Base-by-base conservation (phyloP, 768 basidiomycete species). In the Tricholomella constricta region DNA sequence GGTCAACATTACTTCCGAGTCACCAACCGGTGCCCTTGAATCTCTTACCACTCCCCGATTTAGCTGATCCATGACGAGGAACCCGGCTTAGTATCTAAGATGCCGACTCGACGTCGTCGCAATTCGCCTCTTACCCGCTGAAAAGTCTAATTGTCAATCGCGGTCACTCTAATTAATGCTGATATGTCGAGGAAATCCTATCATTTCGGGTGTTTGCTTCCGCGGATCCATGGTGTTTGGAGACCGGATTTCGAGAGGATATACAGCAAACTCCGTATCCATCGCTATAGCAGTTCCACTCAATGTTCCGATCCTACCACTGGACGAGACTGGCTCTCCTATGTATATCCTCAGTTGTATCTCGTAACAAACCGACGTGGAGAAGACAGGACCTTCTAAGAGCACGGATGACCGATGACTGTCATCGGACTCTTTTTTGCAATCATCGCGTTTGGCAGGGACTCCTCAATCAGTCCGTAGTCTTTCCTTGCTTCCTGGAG, bases 391-490 rank as follows among this genome's bases (percentile, higher is more conserved):
- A 12, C 23, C 19, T 27, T 10, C 25, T 2, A 22, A 22, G 15
- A 6, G 4, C 15, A n/a, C 42, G 26, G 42, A n/a, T 36, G 26
- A 45, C 40, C 37, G 27, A 45, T 4, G 43, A 44, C 41, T 43
- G 41, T 42, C 49, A 44, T 51, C 49, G 49, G 49, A 44, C 9
- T 51, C 29, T 19, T 42, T 31, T n/a, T n/a, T n/a, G n/a, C 29
- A 27, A 8, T n/a, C 14, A 34, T 23, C 34, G 17, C 8, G 14
- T 3, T 20, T 51, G 34, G 49, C 49, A 45, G 43, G n/a, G 51
- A n/a, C 51, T 45, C 51, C 51, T 52, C 51, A 42, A 52, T 52
- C 51, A 52, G 5, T 52, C 51, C 51, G 51, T n/a, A 26, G 26
- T 19, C 36, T 38, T 25, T 12, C 15, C 15, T 40, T 25, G 8